Percentiles rank a stretch among this genome's conserved stretches.
Evolutionary conservation across 2,329 filamentous ascomycete species (phyloP).

Genomic region (Penicillium polonicum): DNA sequence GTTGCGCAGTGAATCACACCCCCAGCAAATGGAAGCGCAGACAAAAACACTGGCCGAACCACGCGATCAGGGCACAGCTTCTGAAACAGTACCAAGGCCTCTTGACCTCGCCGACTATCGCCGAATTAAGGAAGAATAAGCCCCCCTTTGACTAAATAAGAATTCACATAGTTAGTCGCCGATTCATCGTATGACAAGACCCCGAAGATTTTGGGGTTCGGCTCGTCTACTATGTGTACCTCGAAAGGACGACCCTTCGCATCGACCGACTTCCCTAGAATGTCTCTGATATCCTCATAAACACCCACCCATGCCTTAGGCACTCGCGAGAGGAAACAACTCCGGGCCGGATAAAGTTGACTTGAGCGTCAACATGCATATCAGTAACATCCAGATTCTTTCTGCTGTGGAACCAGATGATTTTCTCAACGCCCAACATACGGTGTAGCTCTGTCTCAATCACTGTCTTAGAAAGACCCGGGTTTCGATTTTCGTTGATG

Average conservation of each 20-base stretch:
- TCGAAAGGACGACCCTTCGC: slow-evolving; percentile 25
- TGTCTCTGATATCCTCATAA: slow-evolving; percentile 22
- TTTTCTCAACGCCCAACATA: slow-evolving; percentile 26
- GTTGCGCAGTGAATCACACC: slow-evolving; percentile 34
- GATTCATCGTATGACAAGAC: slow-evolving; percentile 17
- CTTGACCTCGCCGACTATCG: slow-evolving; percentile 17
- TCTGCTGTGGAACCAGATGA: slow-evolving; percentile 31
- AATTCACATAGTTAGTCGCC: slow-evolving; percentile 31
- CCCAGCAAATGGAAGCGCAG: slow-evolving; percentile 26
- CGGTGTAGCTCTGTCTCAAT: slow-evolving; percentile 27
- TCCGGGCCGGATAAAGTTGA: slow-evolving; percentile 19
- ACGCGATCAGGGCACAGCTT: slow-evolving; percentile 23
- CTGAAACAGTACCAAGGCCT: slow-evolving; percentile 23
- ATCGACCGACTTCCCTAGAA: slow-evolving; percentile 16
- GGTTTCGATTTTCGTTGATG: slow-evolving; percentile 31
- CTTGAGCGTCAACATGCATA: slow-evolving; percentile 26
- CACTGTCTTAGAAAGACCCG: slow-evolving; percentile 14
- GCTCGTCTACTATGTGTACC: slow-evolving; percentile 26
- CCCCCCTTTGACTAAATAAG: slow-evolving; percentile 31
- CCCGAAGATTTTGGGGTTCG: slow-evolving; percentile 14
- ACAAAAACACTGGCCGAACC: slow-evolving; percentile 22
- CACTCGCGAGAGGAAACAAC: slow-evolving; percentile 26
- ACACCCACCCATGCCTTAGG: slow-evolving; percentile 17
- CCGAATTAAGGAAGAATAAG: slow-evolving; percentile 31
- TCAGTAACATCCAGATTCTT: slow-evolving; percentile 31